Base-by-base conservation (phyloP, 2,329 filamentous ascomycete species). In the Hypoxylon sp. region DNA sequence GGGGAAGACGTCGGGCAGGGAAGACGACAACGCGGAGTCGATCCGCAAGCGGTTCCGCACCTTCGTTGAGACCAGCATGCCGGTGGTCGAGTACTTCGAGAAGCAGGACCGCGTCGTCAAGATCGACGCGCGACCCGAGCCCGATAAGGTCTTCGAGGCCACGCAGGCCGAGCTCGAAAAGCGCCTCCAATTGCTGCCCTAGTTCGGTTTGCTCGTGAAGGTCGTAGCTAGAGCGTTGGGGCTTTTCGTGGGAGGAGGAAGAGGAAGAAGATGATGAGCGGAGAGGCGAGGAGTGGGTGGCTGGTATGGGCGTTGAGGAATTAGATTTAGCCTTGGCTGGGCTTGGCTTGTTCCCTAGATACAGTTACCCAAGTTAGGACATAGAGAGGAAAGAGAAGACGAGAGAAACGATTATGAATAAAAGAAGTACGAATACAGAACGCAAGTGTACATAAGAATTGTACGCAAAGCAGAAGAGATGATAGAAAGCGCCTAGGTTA, bases 51-150 rank as follows among this genome's bases (percentile, higher is more conserved):
- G 96, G 63, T 99, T 99, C 87, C 90, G 90, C 78, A 94, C 92
- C 3, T 99, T 98, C 78, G 85, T 97, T 75, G 94, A 98, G 82
- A 97, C 94, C 1, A 97, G 94, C 83, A 98, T 98, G 95, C 96
- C 96, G 26, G 96, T 98, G 51, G 94, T 99, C 60, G 87, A 97
- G 74, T 89, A 93, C 79, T 98, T 92, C 80, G 90, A 91, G 77
- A 85, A 85, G 75, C 85, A 94, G 82, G 90, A 88, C 75, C 90
- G 91, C 78, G 94, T 98, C 14, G 88, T 97, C 79, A 92, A 90
- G 83, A 87, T 98, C 48, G 85, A 91, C 74, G 93, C 94, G 31
- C 91, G 90, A 26, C 86, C 88, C 47, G 76, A 82, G 6, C 90
- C 93, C 2, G 90, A 93, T 29, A 86, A 78, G 29, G 89, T 91